Evolutionary conservation across 2,329 filamentous ascomycete species (phyloP).

Genomic region (Keithomyces neogunnii): DNA sequence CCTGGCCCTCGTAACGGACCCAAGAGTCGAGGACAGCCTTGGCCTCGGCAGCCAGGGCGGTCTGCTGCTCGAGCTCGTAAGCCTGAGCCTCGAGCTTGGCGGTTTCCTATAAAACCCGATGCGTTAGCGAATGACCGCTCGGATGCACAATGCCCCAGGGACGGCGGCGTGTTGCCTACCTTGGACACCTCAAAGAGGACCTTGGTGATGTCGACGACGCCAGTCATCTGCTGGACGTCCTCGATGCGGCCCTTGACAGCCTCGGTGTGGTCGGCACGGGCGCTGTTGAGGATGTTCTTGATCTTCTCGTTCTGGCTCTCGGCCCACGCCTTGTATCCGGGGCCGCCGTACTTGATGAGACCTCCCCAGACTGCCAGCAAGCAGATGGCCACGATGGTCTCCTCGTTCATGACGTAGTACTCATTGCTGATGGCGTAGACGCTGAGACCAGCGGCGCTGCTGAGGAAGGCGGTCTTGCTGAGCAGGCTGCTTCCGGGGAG

Average conservation of each 20-base stretch:
- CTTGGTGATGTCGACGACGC: constrained; percentile 96
- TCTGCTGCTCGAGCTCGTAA: constrained; percentile 95
- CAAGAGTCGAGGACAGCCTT: constrained; percentile 95
- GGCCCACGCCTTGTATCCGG: constrained; percentile 88
- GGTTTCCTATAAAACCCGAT: constrained; percentile 61
- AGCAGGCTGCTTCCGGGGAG: constrained; percentile 86
- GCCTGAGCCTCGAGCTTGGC: constrained; percentile 92
- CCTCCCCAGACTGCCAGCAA: constrained; percentile 88
- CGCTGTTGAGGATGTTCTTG: constrained; percentile 89
- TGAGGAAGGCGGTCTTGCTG: constrained; percentile 96
- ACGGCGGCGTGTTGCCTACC: constrained; percentile 42
- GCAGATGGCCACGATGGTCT: constrained; percentile 89
- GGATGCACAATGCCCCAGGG: no score
- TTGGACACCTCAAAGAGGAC: constrained; percentile 95
- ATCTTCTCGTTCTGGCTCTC: constrained; percentile 84
- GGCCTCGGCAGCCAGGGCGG: constrained; percentile 82
- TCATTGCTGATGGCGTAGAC: constrained; percentile 98
- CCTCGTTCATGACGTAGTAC: constrained; percentile 99
- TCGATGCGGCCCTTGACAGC: constrained; percentile 92
- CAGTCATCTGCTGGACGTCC: constrained; percentile 87
- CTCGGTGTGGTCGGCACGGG: constrained; percentile 87
- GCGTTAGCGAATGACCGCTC: neutral
- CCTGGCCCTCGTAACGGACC: constrained; percentile 97
- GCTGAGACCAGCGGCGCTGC: constrained; percentile 80
- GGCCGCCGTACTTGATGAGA: constrained; percentile 88